Conservation (phyloP, 2,329 filamentous ascomycete genomes). For the Trichoderma oligosporum region DNA sequence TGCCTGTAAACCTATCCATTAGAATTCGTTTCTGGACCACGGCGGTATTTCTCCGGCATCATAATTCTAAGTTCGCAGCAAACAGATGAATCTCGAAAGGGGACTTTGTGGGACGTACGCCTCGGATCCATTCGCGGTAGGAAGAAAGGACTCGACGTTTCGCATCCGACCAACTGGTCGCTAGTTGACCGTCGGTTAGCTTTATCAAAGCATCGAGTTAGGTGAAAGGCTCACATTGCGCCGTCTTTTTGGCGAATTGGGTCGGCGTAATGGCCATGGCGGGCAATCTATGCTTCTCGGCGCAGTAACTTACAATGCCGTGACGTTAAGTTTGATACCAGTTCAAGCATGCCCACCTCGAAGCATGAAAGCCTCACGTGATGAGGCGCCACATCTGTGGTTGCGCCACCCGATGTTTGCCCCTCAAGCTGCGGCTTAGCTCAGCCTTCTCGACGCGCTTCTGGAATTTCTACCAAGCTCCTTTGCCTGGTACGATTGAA, state of each 20-base stretch:
- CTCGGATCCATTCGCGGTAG: constrained; percentile 94
- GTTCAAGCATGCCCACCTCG: constrained; percentile 24
- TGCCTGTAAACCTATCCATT: constrained; percentile 54
- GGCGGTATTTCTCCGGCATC: not conserved
- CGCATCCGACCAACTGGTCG: constrained; percentile 84
- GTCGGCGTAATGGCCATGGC: constrained; percentile 88
- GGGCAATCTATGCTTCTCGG: constrained; percentile 40
- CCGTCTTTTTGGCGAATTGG: constrained; percentile 78
- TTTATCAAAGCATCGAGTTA: constrained; percentile 8
- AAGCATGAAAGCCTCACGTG: constrained; percentile 30
- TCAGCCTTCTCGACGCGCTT: constrained; percentile 17
- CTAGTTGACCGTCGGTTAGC: constrained; percentile 53
- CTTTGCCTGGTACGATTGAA: not conserved
- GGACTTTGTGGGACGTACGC: constrained; percentile 60
- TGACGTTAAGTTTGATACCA: constrained; percentile 30
- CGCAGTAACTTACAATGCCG: constrained; percentile 28
- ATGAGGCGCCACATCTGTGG: constrained; percentile 21
- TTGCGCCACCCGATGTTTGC: constrained; percentile 23
- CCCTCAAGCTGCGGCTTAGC: constrained; percentile 21
- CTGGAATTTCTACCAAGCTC: constrained; percentile 1
- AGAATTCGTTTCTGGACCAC: not conserved
- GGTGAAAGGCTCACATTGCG: constrained; percentile 60
- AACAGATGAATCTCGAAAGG: not conserved
- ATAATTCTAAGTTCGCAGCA: not conserved
- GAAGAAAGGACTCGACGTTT: constrained; percentile 79